Conservation (phyloP, 495 filamentous ascomycete species). For the Penicillium ucsense region DNA sequence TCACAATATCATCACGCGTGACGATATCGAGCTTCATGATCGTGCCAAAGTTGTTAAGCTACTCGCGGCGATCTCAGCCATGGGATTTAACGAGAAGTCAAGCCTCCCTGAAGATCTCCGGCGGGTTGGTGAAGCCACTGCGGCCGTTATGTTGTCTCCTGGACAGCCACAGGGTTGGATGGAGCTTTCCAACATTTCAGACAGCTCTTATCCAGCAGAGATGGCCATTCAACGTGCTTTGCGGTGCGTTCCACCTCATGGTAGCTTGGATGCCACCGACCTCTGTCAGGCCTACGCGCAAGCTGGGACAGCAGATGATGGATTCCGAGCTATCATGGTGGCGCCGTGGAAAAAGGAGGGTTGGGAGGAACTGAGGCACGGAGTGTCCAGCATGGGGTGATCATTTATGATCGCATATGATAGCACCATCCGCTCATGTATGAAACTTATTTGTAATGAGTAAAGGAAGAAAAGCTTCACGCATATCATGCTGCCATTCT, state of each 20-base stretch:
- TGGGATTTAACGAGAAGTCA: constrained; percentile 26
- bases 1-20: constrained; percentile 53
- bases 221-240: constrained; percentile 77
- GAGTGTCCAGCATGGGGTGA: constrained; percentile 13
- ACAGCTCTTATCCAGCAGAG: constrained; percentile 50
- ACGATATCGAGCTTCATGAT: constrained; percentile 39
- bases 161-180: constrained; percentile 69
- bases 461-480: neutral
- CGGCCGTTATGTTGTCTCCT: constrained; percentile 69
- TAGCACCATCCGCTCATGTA: too few relatives aligned
- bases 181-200: constrained; percentile 50
- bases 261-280: constrained; percentile 55
- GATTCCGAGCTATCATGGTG: constrained; percentile 66
- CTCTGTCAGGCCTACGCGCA: constrained; percentile 70
- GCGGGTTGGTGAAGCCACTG: constrained; percentile 47
- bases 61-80: constrained; percentile 43
- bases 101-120: constrained; percentile 26
- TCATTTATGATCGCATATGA: neutral
- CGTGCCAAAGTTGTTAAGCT: constrained; percentile 46
- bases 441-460: neutral
- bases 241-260: constrained; percentile 58
- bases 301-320: constrained; percentile 59
- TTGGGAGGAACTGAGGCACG: constrained; percentile 45
- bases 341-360: constrained; percentile 66
- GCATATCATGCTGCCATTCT: too few relatives aligned